Conservation (phyloP, 2,329 filamentous ascomycete species). For the Microsporum audouinii region DNA sequence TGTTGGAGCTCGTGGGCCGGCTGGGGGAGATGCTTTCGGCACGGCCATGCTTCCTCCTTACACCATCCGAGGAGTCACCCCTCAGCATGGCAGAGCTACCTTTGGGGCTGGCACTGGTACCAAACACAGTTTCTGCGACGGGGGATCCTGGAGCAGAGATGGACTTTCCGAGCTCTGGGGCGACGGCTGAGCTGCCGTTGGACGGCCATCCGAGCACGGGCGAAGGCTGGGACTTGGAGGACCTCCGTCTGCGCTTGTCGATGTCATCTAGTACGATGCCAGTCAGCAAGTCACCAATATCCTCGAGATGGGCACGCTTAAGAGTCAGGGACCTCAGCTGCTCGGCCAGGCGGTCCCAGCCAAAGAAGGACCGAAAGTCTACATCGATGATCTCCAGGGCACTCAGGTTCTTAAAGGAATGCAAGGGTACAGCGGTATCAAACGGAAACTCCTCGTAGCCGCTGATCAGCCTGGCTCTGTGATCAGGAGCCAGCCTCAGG, state of each 20-base stretch:
- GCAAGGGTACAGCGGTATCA: constrained; percentile 90
- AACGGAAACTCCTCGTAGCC: constrained; percentile 98
- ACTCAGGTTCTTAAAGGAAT: constrained; percentile 94
- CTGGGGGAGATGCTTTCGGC: constrained; percentile 71
- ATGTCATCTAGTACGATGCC: constrained; percentile 94
- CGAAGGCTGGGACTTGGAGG: constrained; percentile 71
- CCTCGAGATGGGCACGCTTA: constrained; percentile 76
- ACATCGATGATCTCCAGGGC: constrained; percentile 88
- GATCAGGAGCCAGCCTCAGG: constrained; percentile 79
- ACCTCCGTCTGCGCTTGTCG: constrained; percentile 78
- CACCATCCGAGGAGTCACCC: constrained; percentile 43
- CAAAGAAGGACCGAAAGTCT: constrained; percentile 93
- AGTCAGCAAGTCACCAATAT: constrained; percentile 78
- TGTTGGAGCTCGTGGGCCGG: constrained; percentile 57
- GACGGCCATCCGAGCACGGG: constrained; percentile 57
- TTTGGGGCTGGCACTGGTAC: constrained; percentile 40
- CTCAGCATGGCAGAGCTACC: constrained; percentile 37
- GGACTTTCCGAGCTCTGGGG: constrained; percentile 56
- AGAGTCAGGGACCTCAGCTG: constrained; percentile 81
- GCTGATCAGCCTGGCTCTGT: constrained; percentile 75
- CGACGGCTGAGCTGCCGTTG: constrained; percentile 42
- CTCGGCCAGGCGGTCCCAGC: constrained; percentile 89
- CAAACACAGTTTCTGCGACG: constrained; percentile 37
- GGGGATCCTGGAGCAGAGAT: constrained; percentile 59
- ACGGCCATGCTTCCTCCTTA: constrained; percentile 30